A percentile compares a stretch with the other conserved stretches of the same genome.
Conservation (phyloP, 2,329 filamentous ascomycete genomes). For the Neonectria punicea region DNA sequence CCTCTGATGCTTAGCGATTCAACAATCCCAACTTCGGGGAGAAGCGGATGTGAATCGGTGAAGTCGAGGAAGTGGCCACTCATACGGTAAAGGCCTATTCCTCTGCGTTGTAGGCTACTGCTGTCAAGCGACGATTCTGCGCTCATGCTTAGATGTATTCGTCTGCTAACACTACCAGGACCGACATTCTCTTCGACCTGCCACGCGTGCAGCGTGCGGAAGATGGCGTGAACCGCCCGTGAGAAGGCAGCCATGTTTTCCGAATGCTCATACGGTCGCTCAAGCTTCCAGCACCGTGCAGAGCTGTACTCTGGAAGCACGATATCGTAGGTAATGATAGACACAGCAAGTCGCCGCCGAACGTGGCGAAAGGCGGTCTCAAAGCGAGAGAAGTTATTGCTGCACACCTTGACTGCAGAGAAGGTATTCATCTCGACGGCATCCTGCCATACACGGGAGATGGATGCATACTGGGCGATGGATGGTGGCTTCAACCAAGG, state of each 20-base stretch:
- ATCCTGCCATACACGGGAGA: slow-evolving; percentile 14
- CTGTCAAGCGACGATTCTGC: neutral
- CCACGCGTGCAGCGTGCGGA: neutral
- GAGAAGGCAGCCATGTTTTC: slow-evolving; percentile 9
- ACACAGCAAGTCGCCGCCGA: neutral
- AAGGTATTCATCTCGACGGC: slow-evolving; percentile 4
- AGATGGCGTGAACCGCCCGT: slow-evolving; percentile 5
- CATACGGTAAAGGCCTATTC: neutral
- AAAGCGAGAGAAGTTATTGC: slow-evolving; percentile 1
- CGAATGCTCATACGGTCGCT: slow-evolving; percentile 11
- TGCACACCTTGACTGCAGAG: neutral
- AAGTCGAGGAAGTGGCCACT: neutral
- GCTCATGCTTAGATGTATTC: neutral
- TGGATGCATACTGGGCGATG: slow-evolving; percentile 12
- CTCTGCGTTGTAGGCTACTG: neutral
- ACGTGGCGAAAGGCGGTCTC: neutral
- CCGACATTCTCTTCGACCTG: neutral
- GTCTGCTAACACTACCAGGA: neutral
- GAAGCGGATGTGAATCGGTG: neutral
- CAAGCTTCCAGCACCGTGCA: slow-evolving; percentile 15
- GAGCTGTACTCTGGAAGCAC: slow-evolving; percentile 9
- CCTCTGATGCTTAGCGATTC: neutral
- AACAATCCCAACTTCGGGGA: neutral
- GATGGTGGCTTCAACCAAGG: slow-evolving; percentile 7
- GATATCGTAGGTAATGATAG: neutral